Percentiles rank a stretch among this genome's conserved stretches.
These are phyloP conservation scores for Calocera cornea DNA, from an alignment of 768 basidiomycete genomes.

Conservation along the genomic window DNA sequence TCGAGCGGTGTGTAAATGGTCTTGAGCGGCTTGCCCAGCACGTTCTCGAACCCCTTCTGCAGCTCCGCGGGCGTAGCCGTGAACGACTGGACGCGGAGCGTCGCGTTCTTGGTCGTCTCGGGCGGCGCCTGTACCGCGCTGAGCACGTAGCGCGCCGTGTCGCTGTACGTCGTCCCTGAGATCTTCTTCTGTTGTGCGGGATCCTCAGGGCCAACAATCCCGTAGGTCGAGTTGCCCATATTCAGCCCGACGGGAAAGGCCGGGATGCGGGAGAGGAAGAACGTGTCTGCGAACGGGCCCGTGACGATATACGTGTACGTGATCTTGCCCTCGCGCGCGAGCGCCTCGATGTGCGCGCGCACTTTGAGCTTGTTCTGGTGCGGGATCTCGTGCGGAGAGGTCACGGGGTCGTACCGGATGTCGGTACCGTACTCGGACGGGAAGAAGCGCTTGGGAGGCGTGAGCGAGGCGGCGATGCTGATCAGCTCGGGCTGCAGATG, in stretches of 20 bases:
- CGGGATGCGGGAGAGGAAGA: slow-evolving; percentile 6
- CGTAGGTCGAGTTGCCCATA: slow-evolving; percentile 2
- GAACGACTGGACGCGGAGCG: slow-evolving; percentile 8
- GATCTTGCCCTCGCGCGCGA: slow-evolving; percentile 10
- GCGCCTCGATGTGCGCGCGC: slow-evolving; percentile 11
- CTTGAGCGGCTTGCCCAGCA: slow-evolving; percentile 7
- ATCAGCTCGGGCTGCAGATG: slow-evolving; percentile 8
- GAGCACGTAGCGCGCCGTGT: slow-evolving; percentile 10
- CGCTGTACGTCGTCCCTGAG: slow-evolving; percentile 10
- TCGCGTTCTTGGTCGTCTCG: slow-evolving; percentile 10
- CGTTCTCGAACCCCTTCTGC: not conserved
- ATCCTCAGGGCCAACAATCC: slow-evolving; percentile 10
- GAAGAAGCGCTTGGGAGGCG: slow-evolving; percentile 11
- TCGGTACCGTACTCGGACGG: slow-evolving; percentile 13
- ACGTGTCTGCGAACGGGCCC: slow-evolving; percentile 12
- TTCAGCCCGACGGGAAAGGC: not conserved
- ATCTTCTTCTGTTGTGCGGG: slow-evolving; percentile 6
- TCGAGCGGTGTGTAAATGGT: slow-evolving; percentile 6
- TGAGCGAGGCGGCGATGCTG: slow-evolving; percentile 7
- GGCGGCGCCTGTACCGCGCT: slow-evolving; percentile 2
- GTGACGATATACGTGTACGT: slow-evolving; percentile 12
- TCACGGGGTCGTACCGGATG: slow-evolving; percentile 10
- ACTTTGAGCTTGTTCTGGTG: slow-evolving; percentile 14
- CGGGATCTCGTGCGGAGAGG: slow-evolving; percentile 12
- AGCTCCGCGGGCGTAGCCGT: slow-evolving; percentile 11